Base-by-base conservation (phyloP, 805 yeast genomes). In the Metschnikowia bowlesiae region DNA sequence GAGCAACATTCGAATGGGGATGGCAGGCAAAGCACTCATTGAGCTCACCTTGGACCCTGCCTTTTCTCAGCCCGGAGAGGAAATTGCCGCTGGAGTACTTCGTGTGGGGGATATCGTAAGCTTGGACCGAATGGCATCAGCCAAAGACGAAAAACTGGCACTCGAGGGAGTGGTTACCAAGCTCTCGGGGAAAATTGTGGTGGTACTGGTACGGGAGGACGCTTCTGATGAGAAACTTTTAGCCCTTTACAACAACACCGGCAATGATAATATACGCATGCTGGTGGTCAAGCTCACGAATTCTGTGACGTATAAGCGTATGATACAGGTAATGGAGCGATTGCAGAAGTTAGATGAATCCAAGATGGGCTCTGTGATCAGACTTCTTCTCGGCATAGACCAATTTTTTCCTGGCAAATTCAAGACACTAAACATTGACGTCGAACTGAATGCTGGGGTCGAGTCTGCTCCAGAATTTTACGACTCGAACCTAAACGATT, bases 21-120 rank as follows among this genome's bases (percentile, higher is more conserved):
- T 89, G 8, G 95, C 89, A 13, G 97, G 97, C 1, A 80, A 83
- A 51, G 71, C 82, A 1, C 71, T 85, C 5, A 58, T 89, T 11
- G 96, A 89, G 55, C 66, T 92, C 47, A 71, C 59, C 14, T 68
- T 73, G 30, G 92, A 87, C 54, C 70, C 84, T 0, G 75, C 75
- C 1, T 78, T 62, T 45, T 57, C 57, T 26, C 60, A 44, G 69
- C 9, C 59, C 54, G 47, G 59, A 63, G 67, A 58, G 9, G 67
- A 61, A 30, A 62, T 80, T 6, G 74, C 70, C 11, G 55, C 68
- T 14, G 85, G 87, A 0, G 80, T 80, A 26, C 64, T 89, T 29
- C 76, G 82, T 55, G 77, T 79, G 4, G 96, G 96, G 11, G 97
- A 89, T 66, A 83, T 88, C 39, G 91, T 89, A 2, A 78, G 74